Conservation (phyloP, 2,329 filamentous ascomycete genomes). For the Cryphonectria naterciae region DNA sequence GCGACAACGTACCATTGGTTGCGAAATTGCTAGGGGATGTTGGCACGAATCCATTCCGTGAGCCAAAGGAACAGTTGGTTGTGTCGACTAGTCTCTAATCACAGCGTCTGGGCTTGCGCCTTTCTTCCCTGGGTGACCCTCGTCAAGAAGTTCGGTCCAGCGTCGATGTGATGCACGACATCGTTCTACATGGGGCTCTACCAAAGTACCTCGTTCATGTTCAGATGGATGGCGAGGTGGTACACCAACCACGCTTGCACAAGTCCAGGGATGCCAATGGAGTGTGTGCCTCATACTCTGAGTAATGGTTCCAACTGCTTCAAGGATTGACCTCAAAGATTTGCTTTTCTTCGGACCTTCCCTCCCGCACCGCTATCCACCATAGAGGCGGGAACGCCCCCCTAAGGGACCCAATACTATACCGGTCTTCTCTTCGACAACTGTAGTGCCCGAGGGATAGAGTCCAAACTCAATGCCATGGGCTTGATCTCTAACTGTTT, state of each 20-base stretch:
- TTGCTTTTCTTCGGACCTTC: background rate
- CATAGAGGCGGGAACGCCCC: too few relatives aligned
- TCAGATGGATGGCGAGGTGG: background rate
- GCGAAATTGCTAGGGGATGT: background rate
- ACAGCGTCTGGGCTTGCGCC: background rate
- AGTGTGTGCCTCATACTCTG: background rate
- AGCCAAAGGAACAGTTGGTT: background rate
- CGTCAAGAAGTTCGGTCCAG: background rate
- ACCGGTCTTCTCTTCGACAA: background rate
- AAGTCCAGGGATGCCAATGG: background rate
- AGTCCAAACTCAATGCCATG: background rate
- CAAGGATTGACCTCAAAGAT: background rate
- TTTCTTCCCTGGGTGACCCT: background rate
- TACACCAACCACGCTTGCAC: background rate
- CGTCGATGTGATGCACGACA: slow-evolving; percentile 19
- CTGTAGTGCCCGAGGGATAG: background rate
- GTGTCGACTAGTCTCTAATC: background rate
- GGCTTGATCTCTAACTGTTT: background rate
- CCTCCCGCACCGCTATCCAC: background rate
- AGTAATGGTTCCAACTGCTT: background rate
- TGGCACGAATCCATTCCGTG: background rate
- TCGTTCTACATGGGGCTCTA: slow-evolving; percentile 1
- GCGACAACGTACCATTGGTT: background rate
- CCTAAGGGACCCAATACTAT: background rate
- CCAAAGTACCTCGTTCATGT: slow-evolving; percentile 1